Evolutionary conservation across 2,329 filamentous ascomycete genomes (phyloP).

Genomic region (Penicillium sp.): DNA sequence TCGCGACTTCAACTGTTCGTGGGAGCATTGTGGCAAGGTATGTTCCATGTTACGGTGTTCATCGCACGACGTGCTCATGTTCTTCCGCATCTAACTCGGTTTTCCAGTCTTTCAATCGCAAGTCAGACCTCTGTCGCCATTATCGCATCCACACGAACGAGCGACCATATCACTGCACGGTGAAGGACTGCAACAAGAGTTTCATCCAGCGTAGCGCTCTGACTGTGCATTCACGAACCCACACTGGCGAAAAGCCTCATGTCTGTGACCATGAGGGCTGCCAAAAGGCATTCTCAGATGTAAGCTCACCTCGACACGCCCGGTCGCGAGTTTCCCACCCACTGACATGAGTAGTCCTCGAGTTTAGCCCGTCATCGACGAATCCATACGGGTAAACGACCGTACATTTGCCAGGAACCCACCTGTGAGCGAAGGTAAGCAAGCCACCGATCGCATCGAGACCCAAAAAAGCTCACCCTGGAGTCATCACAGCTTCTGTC

Average conservation of each 20-base stretch:
- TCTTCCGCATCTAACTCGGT: not conserved
- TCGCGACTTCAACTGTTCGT: constrained; percentile 46
- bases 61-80: too few species aligned
- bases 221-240: constrained; percentile 46
- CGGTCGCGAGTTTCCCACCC: not conserved
- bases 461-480: not conserved
- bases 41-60: not conserved
- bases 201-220: constrained; percentile 50
- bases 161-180: constrained; percentile 47
- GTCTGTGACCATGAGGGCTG: constrained; percentile 44
- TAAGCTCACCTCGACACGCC: constrained; percentile 23
- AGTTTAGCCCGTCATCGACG: constrained; percentile 42
- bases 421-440: constrained; percentile 40
- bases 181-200: constrained; percentile 47
- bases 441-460: not conserved
- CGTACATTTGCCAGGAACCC: constrained; percentile 42
- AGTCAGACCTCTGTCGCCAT: constrained; percentile 48
- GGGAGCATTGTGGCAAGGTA: constrained; percentile 46
- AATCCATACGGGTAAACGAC: constrained; percentile 42
- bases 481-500: constrained; percentile 34
- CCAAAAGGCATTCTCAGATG: constrained; percentile 46
- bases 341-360: constrained; percentile 29
- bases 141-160: constrained; percentile 50
- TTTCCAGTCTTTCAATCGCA: constrained; percentile 48
- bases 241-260: constrained; percentile 47